phyloP scores from a whole-genome alignment of 2,329 filamentous ascomycete genomes.

The Claviceps fusiformis region DNA sequence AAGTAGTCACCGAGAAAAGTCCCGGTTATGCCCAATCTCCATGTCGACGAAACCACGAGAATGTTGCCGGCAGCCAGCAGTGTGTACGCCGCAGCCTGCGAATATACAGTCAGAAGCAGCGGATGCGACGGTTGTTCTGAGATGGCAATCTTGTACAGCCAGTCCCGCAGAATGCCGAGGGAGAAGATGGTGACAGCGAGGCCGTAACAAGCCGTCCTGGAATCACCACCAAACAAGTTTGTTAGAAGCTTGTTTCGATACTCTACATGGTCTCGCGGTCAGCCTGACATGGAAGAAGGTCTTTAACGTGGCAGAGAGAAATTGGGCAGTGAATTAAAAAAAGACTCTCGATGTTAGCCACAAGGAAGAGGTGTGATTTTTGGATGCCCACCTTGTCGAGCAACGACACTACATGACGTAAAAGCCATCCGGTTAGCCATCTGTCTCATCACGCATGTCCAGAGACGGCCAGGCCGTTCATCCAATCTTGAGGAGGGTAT shows the following conservation, averaged over 20 bases:
- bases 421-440: neutral
- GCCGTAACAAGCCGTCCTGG: slow-evolving; percentile 72
- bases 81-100: slow-evolving; percentile 51
- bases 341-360: neutral
- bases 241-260: slow-evolving; percentile 86
- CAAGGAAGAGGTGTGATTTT: neutral
- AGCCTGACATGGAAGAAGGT: neutral
- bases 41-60: slow-evolving; percentile 81
- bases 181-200: slow-evolving; percentile 84
- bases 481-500: neutral
- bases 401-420: slow-evolving; percentile 50
- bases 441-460: neutral
- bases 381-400: slow-evolving; percentile 52
- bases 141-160: slow-evolving; percentile 74
- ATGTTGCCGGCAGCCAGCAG: slow-evolving; percentile 67
- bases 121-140: slow-evolving; percentile 63
- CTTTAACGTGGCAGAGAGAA: too few relatives aligned
- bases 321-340: too few relatives aligned
- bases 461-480: too few relatives aligned
- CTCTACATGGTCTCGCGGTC: slow-evolving; percentile 38
- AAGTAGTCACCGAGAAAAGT: slow-evolving; percentile 98
- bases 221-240: slow-evolving; percentile 67
- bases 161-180: slow-evolving; percentile 78
- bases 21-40: slow-evolving; percentile 81
- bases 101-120: slow-evolving; percentile 45